Evolutionary conservation across 768 basidiomycete genomes (phyloP), one percentile per base, ranked within the genome.

Genomic region (Mycena indigotica): DNA sequence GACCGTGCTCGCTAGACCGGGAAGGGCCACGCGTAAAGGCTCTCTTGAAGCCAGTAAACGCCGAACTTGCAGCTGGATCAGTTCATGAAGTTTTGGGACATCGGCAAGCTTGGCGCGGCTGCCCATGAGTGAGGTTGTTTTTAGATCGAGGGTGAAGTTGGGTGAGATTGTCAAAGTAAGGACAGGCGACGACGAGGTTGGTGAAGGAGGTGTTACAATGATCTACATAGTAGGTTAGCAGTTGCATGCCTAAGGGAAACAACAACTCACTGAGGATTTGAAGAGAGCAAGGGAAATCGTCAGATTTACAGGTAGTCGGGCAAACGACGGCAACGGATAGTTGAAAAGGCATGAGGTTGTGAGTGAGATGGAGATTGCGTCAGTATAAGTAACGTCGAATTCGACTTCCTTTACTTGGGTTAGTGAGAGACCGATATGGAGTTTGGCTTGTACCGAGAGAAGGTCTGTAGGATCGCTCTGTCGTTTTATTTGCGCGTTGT

Each of bases 71-170:
- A 88, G 84, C 61, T 91, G 83, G 50, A 99, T 93, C 50, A 99
- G 80, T 70, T 99, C 95, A 64, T 98, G 95, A 16, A 98, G 78
- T 72, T 99, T 99, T 24, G 97, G 96, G 1, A 99, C 91, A 67
- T 99, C 95, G 58, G 93, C 94, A 1, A 99, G 81, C 73, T 98
- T 97, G n/a, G 97, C 95, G 44, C 96, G 86, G 63, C 92, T 95
- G 19, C 97, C 97, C 78, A 98, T 87, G 3, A 98, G 81, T 25
- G 95, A 98, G 5, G 87, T 93, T 12, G 93, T 95, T 50, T 88
- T 85, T 40, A 99, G 79, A 65, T 90, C 86, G 19, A 99, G 85
- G 16, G 85, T 85, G 67, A 99, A 97, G 66, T 92, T 87, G 2
- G 93, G 89, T 24, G 90, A 84, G 21, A 99, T 82, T 28, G 84